Base-by-base conservation (phyloP, 768 basidiomycete genomes). In the Albatrellus ellisii region DNA sequence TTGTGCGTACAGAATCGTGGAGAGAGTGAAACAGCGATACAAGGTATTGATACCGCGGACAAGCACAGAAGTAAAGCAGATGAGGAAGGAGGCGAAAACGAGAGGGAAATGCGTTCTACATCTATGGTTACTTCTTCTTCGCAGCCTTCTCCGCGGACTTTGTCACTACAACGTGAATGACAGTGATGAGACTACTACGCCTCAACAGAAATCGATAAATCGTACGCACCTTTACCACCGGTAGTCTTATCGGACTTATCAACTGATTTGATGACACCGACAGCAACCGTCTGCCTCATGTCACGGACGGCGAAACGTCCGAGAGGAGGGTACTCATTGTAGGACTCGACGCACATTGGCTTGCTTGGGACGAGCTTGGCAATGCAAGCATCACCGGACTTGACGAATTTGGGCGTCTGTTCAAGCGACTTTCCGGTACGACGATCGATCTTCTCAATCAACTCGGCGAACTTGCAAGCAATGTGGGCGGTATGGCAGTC, bases 401-500 rank as follows among this genome's bases (percentile, higher is more conserved):
- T 99, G 79, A 99, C 85, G 67, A 89, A 91, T 68, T 99, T 99
- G 68, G 95, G 95, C 43, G 61, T 22, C 57, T 70, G 67, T 65
- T 95, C 92, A 45, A 95, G 73, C 39, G 75, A 72, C 72, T 97
- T 97, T 65, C 94, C 94, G 61, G 86, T 83, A 63, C 94, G 90
- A 62, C 94, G 88, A 70, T 98, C 95, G 62, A 99, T 94, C 79
- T 95, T 99, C 78, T 98, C 91, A 58, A 92, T 72, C 65, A 98
- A 80, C 67, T 95, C 91, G 51, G 89, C 76, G 68, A 99, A 98
- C 72, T 95, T 97, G 83, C 94, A 97, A 50, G 92, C 94, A 59
- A 97, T 95, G 77, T 97, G 94, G 65, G 94, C 94, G 49, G 94
- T 99, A 79, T 99, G 95, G 70, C 95, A 99, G 71, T 99, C 95